phyloP scores from a whole-genome alignment of 495 filamentous ascomycete species.

The Mytilinidion resinicola region DNA sequence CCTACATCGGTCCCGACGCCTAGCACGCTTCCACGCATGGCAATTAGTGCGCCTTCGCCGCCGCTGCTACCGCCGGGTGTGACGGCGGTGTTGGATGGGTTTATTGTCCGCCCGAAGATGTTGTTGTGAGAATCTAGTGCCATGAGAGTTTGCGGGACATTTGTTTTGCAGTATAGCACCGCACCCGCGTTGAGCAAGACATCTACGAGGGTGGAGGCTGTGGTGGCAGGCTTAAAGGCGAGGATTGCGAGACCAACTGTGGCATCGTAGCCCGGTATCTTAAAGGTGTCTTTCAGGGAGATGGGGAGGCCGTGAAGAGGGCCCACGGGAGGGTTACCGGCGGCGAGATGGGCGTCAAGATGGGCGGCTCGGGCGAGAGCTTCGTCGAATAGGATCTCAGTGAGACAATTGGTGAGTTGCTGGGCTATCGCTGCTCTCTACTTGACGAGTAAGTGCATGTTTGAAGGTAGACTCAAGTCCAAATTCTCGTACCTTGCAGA shows the following conservation, averaged over 20 bases:
- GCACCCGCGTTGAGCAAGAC: slow-evolving; percentile 35
- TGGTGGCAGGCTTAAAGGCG: slow-evolving; percentile 28
- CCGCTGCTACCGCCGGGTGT: slow-evolving; percentile 57
- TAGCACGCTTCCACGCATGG: slow-evolving; percentile 33
- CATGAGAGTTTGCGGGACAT: slow-evolving; percentile 41
- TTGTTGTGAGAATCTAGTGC: slow-evolving; percentile 40
- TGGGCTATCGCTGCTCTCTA: slow-evolving; percentile 39
- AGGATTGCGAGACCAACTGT: slow-evolving; percentile 34
- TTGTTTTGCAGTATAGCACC: slow-evolving; percentile 43
- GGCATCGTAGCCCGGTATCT: slow-evolving; percentile 34
- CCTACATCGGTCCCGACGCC: slow-evolving; percentile 61
- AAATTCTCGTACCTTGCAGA: slow-evolving; percentile 48
- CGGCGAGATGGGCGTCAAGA: slow-evolving; percentile 32
- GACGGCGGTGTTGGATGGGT: slow-evolving; percentile 34
- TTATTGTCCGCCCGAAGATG: slow-evolving; percentile 39
- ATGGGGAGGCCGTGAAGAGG: slow-evolving; percentile 40
- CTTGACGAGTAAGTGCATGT: not conserved
- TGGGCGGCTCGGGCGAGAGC: slow-evolving; percentile 32
- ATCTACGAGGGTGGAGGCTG: slow-evolving; percentile 31
- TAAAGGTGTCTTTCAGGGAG: slow-evolving; percentile 39
- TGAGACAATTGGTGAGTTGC: slow-evolving; percentile 39
- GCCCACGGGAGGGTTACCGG: slow-evolving; percentile 31
- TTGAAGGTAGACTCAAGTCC: not conserved
- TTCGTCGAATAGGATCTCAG: slow-evolving; percentile 37
- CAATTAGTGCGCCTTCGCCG: slow-evolving; percentile 45